Conservation (phyloP, 129 eudicot species). For the Saussurea involucrata region DNA sequence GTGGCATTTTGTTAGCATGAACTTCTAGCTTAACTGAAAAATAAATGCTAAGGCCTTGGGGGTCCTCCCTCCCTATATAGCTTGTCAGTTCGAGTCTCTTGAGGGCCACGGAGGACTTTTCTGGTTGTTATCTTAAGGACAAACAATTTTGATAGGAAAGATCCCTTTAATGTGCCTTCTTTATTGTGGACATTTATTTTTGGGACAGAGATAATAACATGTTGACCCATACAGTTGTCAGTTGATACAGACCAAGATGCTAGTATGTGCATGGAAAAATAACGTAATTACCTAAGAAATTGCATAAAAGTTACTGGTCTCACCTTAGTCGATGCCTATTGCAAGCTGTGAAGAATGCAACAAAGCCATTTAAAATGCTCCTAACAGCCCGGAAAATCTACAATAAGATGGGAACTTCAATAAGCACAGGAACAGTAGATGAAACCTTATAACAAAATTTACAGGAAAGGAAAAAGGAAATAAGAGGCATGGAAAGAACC, state of each 20-base stretch:
- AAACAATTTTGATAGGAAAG: no score
- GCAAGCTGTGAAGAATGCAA: constrained; percentile 84
- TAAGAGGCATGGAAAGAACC: neutral
- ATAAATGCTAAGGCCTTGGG: no score
- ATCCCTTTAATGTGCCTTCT: neutral
- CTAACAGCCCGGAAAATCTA: constrained; percentile 85
- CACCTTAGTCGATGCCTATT: constrained; percentile 87
- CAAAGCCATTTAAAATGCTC: constrained; percentile 82
- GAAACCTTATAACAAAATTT: neutral
- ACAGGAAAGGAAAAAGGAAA: neutral
- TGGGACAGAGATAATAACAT: neutral
- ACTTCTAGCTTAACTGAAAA: no score
- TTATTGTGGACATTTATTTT: neutral
- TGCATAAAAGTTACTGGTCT: no score
- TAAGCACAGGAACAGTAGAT: neutral
- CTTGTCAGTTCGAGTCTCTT: no score
- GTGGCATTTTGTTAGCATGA: no score
- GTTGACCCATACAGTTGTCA: neutral
- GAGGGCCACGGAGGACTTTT: no score
- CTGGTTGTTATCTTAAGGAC: no score
- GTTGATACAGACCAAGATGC: neutral
- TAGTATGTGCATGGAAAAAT: neutral
- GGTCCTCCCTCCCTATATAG: no score
- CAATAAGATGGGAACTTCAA: neutral
- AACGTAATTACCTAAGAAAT: no score